phyloP scores from a whole-genome alignment of 2,329 filamentous ascomycete species.

The Pezicula rhizophila region DNA sequence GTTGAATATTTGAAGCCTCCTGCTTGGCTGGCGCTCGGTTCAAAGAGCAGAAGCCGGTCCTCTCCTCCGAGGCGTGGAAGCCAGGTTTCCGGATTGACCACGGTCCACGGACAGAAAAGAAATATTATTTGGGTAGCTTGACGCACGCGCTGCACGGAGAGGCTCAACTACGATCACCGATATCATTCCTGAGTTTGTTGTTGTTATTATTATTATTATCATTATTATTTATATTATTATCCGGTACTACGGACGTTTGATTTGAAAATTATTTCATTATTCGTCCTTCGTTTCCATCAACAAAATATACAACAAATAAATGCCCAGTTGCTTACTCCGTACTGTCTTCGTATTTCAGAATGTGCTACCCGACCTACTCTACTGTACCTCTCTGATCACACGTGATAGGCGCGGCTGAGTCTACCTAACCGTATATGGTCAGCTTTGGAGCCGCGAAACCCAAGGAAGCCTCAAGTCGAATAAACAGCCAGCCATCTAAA shows the following conservation, averaged over 20 bases:
- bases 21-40: not conserved
- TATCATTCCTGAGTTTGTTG: too few relatives aligned
- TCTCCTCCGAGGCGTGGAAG: not conserved
- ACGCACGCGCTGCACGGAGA: not conserved
- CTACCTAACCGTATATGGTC: conserved; percentile 10
- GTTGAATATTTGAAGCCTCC: not conserved
- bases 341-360: too few relatives aligned
- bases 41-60: not conserved
- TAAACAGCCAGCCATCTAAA: conserved; percentile 10
- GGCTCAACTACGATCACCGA: not conserved
- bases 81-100: not conserved
- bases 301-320: too few relatives aligned
- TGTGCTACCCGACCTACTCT: too few relatives aligned
- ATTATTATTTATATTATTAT: too few relatives aligned
- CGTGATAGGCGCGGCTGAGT: conserved; percentile 5
- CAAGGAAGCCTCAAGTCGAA: conserved; percentile 13
- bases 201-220: too few relatives aligned
- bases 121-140: not conserved
- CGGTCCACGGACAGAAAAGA: not conserved
- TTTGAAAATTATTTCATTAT: too few relatives aligned
- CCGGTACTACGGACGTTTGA: too few relatives aligned
- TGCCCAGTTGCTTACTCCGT: too few relatives aligned
- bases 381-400: not conserved
- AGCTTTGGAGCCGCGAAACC: conserved; percentile 19
- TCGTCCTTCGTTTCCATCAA: too few relatives aligned